A percentile compares a stretch with the other conserved stretches of the same genome.
Evolutionary conservation across 306 rosid genomes (phyloP).

Genomic region (Quercus suber): DNA sequence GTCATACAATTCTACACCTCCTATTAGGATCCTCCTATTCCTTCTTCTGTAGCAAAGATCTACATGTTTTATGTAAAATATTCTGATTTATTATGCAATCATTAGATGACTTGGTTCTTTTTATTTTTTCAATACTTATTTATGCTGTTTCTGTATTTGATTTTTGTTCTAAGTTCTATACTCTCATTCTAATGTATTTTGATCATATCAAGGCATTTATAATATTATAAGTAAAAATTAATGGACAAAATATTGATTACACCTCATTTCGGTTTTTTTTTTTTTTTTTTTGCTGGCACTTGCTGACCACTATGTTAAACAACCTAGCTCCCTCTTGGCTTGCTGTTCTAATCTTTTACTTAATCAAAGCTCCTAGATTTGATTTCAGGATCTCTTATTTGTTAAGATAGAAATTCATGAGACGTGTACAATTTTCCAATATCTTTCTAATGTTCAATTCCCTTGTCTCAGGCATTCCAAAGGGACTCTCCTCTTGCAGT

Average conservation of each 20-base stretch:
- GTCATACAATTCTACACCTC: background rate
- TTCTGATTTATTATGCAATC: background rate
- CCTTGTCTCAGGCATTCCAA: constrained; percentile 63
- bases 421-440: background rate
- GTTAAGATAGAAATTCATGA: background rate
- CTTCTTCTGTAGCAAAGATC: background rate
- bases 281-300: background rate
- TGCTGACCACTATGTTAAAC: background rate
- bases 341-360: background rate
- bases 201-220: background rate
- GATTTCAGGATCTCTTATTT: background rate
- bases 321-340: background rate
- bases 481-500: constrained; percentile 92
- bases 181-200: background rate
- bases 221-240: background rate
- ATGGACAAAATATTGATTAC: background rate
- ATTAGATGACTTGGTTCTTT: background rate
- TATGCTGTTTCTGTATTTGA: background rate
- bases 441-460: constrained; percentile 11
- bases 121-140: background rate
- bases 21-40: background rate
- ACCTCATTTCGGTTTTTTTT: background rate
- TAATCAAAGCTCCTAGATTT: background rate
- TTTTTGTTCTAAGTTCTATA: background rate
- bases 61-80: background rate